Evolutionary conservation across 1,284 basidiomycete species (phyloP).

Genomic region (Chalciporus sp.): DNA sequence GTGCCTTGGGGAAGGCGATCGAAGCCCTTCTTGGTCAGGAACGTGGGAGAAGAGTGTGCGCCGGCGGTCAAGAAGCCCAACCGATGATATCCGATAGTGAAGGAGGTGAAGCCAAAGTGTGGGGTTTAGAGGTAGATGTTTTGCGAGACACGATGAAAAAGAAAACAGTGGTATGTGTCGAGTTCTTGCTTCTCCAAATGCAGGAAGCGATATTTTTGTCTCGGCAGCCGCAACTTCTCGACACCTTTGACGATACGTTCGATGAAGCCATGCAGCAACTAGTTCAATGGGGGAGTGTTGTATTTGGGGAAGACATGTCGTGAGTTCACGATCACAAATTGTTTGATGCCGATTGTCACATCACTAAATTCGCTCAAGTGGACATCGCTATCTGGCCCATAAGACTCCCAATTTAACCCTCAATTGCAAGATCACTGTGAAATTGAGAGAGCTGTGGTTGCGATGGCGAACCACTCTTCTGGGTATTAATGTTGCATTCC

Average conservation of each 20-base stretch:
- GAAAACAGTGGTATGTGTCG: slow-evolving; percentile 57
- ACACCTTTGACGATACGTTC: slow-evolving; percentile 71
- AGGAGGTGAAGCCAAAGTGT: slow-evolving; percentile 72
- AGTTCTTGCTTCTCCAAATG: slow-evolving; percentile 9
- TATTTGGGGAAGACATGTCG: slow-evolving; percentile 71
- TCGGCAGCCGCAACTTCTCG: slow-evolving; percentile 51
- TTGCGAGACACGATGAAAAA: slow-evolving; percentile 57
- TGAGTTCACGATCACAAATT: slow-evolving; percentile 46
- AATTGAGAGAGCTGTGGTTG: slow-evolving; percentile 65
- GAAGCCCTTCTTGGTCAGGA: slow-evolving; percentile 69
- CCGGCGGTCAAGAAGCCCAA: slow-evolving; percentile 45
- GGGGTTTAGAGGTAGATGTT: slow-evolving; percentile 65
- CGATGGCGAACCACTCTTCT: slow-evolving; percentile 71
- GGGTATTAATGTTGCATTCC: slow-evolving; percentile 47
- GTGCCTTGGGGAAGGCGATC: slow-evolving; percentile 74
- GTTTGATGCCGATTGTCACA: slow-evolving; percentile 26
- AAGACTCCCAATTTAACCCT: slow-evolving; percentile 71
- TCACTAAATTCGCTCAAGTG: slow-evolving; percentile 46
- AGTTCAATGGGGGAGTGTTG: slow-evolving; percentile 78
- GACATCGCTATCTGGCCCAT: slow-evolving; percentile 77
- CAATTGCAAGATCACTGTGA: slow-evolving; percentile 72
- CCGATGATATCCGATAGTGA: slow-evolving; percentile 42
- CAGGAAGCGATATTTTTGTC: slow-evolving; percentile 19
- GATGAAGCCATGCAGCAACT: slow-evolving; percentile 84
- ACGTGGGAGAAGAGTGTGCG: slow-evolving; percentile 73